Conservation (phyloP, 495 filamentous ascomycete species). For the Cercophora newfieldiana region DNA sequence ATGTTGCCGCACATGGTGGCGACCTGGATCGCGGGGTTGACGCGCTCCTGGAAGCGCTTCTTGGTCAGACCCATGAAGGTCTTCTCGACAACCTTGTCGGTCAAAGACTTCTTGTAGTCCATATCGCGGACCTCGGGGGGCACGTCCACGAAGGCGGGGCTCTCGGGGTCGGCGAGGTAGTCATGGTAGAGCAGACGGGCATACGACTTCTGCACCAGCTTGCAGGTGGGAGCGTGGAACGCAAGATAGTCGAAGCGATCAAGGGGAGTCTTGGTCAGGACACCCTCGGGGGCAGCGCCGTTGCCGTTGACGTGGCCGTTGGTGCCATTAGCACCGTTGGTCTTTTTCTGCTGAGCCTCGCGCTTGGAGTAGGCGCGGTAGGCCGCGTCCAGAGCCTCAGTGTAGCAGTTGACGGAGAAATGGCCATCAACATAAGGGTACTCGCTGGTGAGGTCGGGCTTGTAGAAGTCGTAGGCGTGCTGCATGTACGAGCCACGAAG, state of each 20-base stretch:
- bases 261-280: constrained; percentile 65
- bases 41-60: constrained; percentile 90
- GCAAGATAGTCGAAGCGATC: constrained; percentile 95
- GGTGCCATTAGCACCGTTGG: constrained; percentile 56
- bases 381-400: constrained; percentile 89
- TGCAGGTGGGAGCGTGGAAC: constrained; percentile 97
- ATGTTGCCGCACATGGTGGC: constrained; percentile 98
- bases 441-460: constrained; percentile 96
- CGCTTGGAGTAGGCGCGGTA: constrained; percentile 94
- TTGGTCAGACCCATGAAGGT: constrained; percentile 90
- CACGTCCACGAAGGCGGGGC: constrained; percentile 80
- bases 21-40: constrained; percentile 79
- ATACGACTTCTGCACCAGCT: constrained; percentile 93
- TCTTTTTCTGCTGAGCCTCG: constrained; percentile 55
- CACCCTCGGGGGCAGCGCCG: constrained; percentile 42
- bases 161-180: constrained; percentile 75
- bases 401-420: constrained; percentile 94
- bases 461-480: constrained; percentile 99
- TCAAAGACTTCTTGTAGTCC: constrained; percentile 80
- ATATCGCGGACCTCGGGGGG: constrained; percentile 82
- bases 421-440: constrained; percentile 97
- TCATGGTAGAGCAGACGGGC: constrained; percentile 96
- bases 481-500: constrained; percentile 89
- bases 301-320: constrained; percentile 57
- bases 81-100: constrained; percentile 95